Conservation (phyloP, 2,329 filamentous ascomycete species). For the Westerdykella sp. region DNA sequence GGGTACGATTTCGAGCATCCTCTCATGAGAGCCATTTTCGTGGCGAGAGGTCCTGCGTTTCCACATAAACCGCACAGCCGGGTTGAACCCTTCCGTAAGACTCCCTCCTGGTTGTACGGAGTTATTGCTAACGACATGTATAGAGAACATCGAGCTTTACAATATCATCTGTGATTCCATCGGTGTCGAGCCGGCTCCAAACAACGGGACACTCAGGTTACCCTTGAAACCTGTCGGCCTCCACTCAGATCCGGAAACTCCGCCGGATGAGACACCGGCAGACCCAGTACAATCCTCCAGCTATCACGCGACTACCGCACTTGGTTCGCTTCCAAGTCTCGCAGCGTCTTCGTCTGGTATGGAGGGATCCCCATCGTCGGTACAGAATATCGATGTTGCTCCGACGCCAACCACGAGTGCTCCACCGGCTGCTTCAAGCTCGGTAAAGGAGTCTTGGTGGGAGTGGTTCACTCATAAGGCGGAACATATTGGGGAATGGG, state of each 20-base stretch:
- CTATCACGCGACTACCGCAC: conserved; percentile 7
- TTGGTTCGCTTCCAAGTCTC: conserved; percentile 17
- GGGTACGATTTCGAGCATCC: conserved; percentile 94
- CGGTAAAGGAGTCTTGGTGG: conserved; percentile 25
- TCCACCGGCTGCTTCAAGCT: conserved; percentile 9
- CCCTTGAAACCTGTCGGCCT: conserved; percentile 59
- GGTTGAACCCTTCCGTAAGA: conserved; percentile 75
- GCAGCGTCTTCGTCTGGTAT: conserved; percentile 18
- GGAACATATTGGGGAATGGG: conserved; percentile 32
- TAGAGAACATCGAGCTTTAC: conserved; percentile 92
- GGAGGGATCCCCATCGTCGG: conserved; percentile 9
- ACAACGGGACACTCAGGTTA: conserved; percentile 79
- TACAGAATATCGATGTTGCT: conserved; percentile 5
- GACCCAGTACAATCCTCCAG: conserved; percentile 42
- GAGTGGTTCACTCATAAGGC: conserved; percentile 35
- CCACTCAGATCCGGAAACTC: conserved; percentile 49
- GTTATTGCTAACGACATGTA: conserved; percentile 17
- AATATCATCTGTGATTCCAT: conserved; percentile 90
- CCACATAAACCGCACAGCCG: conserved; percentile 76
- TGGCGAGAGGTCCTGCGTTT: conserved; percentile 88
- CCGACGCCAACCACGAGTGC: conserved; percentile 13
- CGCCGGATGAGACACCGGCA: conserved; percentile 43
- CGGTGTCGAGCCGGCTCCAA: conserved; percentile 64
- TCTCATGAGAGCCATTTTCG: conserved; percentile 91
- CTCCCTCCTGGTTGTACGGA: not conserved